Base-by-base conservation (phyloP, 257 asterid species). In the Primulina huaijiensis region DNA sequence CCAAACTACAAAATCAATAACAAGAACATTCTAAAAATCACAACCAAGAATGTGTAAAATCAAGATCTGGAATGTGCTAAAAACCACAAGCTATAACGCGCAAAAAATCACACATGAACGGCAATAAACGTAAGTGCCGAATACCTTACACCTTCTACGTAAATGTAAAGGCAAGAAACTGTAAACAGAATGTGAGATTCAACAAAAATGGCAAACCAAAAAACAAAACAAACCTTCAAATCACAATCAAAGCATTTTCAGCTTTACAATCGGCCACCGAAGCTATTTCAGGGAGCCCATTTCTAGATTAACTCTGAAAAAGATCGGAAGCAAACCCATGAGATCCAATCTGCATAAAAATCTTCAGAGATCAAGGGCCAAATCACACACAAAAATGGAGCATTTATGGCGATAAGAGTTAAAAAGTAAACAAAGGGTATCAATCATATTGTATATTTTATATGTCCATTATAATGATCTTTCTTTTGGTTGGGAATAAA, bases 311-410 rank as follows among this genome's bases (percentile, higher is more conserved):
- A 73, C 55, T 60, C 58, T 8, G 63, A 62, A 60, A 64, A 73
- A 62, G 35, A 71, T 27, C 12, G 71, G 74, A 70, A 61, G 55
- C 67, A 46, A 62, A 65, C 56, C 70, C 73, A 50, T 33, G 68
- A 82, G 83, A 82, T 82, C 83, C 77, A 73, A 70, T 73, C 81
- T 66, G 73, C 79, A 70, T 19, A 78, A 75, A 81, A 65, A 74
- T 67, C 71, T 71, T 74, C 55, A 80, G 62, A 65, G 74, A 68
- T 65, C 21, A 7, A 57, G 16, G 52, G 40, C 43, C 9, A 50
- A 20, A 38, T 27, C 27, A 59, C 21, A 57, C 67, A 57, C 70
- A 8, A 68, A 75, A 75, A 57, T 31, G 3, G 63, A 70, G 64
- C 77, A 57, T 57, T 61, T 53, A 72, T 62, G 72, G 76, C 66